These are phyloP conservation scores for Phytophthora pisi DNA, from an alignment of 352 stramenopile species.

Conservation along the genomic window DNA sequence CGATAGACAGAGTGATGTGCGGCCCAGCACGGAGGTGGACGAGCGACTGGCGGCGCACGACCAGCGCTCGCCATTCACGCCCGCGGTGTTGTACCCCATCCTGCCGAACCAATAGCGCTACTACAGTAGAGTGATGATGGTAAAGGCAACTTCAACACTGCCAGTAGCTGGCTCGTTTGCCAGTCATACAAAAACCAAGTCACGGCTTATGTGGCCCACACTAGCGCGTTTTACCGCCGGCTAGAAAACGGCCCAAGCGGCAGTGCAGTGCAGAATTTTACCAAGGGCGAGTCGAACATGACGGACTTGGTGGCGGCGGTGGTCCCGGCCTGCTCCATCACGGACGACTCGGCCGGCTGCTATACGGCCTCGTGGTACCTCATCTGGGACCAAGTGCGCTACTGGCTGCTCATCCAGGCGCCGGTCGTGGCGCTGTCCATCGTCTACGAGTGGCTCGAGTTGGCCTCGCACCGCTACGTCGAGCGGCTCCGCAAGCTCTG, in stretches of 20 bases:
- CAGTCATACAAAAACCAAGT: not conserved
- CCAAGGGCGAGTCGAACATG: constrained; percentile 12
- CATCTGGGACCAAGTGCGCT: constrained; percentile 80
- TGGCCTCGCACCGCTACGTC: constrained; percentile 62
- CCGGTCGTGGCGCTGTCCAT: constrained; percentile 72
- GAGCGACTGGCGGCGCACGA: constrained; percentile 34
- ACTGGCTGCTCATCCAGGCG: constrained; percentile 79
- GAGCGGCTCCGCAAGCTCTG: constrained; percentile 73
- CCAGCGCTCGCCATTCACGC: constrained; percentile 49
- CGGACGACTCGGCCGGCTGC: constrained; percentile 55
- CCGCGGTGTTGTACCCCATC: constrained; percentile 68
- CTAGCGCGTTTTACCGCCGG: not conserved
- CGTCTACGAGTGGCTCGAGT: constrained; percentile 85
- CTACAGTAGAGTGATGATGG: not conserved
- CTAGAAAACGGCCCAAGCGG: constrained; percentile 16
- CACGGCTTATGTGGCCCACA: not conserved
- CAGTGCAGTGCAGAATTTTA: constrained; percentile 1
- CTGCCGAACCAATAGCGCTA: constrained; percentile 37
- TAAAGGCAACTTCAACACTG: constrained; percentile 8
- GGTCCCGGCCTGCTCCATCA: constrained; percentile 57
- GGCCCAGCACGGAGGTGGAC: constrained; percentile 6
- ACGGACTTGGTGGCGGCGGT: constrained; percentile 21
- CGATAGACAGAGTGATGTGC: constrained; percentile 43
- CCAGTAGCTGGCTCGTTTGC: not conserved
- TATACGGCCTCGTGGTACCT: constrained; percentile 87